These are phyloP conservation scores for Pseudevernia furfuracea DNA, from an alignment of 495 filamentous ascomycete species.

Conservation along the genomic window DNA sequence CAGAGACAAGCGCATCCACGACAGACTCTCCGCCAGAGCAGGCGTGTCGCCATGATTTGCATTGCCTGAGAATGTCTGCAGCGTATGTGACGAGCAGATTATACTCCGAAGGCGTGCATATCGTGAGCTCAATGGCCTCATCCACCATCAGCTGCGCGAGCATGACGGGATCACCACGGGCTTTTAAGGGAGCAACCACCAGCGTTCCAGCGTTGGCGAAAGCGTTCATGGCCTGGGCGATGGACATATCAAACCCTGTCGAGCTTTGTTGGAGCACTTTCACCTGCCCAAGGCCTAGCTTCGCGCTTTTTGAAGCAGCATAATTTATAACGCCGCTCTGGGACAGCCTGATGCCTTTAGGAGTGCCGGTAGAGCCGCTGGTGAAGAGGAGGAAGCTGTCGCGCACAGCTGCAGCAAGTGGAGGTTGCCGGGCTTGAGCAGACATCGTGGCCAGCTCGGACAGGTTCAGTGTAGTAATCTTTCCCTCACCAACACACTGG, in stretches of 20 bases:
- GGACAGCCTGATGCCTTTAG: conserved; percentile 34
- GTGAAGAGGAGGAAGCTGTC: conserved; percentile 38
- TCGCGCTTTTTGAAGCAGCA: conserved; percentile 22
- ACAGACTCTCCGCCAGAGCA: conserved; percentile 26
- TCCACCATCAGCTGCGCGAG: conserved; percentile 31
- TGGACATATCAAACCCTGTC: conserved; percentile 35
- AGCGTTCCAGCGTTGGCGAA: conserved; percentile 32
- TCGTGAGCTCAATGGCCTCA: conserved; percentile 31
- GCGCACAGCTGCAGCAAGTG: no score
- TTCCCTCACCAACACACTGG: no score
- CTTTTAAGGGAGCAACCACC: conserved; percentile 23
- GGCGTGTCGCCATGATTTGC: conserved; percentile 23
- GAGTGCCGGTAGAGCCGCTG: conserved; percentile 33
- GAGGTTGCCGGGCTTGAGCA: no score
- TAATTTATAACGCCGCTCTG: conserved; percentile 31
- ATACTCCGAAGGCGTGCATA: conserved; percentile 38
- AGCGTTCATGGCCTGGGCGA: conserved; percentile 31
- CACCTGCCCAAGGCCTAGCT: conserved; percentile 23
- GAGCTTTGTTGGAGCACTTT: conserved; percentile 38
- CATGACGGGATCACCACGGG: conserved; percentile 29
- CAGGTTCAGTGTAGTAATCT: no score
- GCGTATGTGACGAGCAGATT: conserved; percentile 28
- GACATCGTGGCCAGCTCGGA: no score
- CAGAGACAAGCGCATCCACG: no score
- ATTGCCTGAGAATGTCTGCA: conserved; percentile 3